Evolutionary conservation across 345 rosid species (phyloP).

Genomic region (Melastoma malabathricum): DNA sequence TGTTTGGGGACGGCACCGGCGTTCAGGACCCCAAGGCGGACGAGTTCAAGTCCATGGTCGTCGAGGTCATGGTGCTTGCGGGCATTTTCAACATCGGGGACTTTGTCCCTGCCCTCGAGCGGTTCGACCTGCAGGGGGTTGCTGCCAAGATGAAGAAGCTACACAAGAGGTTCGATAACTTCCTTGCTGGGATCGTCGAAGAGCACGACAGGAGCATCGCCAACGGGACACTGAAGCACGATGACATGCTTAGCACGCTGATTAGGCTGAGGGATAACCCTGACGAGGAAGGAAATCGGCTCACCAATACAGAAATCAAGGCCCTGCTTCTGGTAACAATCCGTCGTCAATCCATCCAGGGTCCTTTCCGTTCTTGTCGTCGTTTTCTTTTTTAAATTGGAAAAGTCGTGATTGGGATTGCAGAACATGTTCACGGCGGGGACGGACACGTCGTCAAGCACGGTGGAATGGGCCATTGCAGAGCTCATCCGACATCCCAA

Average conservation of each 20-base stretch:
- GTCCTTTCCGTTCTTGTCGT: not conserved
- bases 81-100: conserved; percentile 86
- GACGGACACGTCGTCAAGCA: conserved; percentile 87
- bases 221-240: conserved; percentile 13
- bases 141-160: conserved; percentile 77
- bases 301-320: conserved; percentile 76
- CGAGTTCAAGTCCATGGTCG: conserved; percentile 81
- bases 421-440: conserved; percentile 81
- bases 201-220: conserved; percentile 36
- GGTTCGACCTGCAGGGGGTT: conserved; percentile 79
- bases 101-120: conserved; percentile 62
- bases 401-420: not conserved
- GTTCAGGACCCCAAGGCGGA: conserved; percentile 52
- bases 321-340: conserved; percentile 58
- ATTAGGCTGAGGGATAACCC: conserved; percentile 35
- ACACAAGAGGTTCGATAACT: conserved; percentile 58
- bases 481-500: conserved; percentile 70
- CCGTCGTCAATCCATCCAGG: not conserved
- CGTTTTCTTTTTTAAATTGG: not conserved
- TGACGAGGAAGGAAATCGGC: conserved; percentile 39
- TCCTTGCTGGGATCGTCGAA: conserved; percentile 42
- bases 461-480: conserved; percentile 84
- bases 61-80: conserved; percentile 69
- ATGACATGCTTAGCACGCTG: conserved; percentile 45
- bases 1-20: conserved; percentile 47